These are phyloP conservation scores for Leccinum incarnatum DNA, from an alignment of 768 basidiomycete species.

Conservation along the genomic window DNA sequence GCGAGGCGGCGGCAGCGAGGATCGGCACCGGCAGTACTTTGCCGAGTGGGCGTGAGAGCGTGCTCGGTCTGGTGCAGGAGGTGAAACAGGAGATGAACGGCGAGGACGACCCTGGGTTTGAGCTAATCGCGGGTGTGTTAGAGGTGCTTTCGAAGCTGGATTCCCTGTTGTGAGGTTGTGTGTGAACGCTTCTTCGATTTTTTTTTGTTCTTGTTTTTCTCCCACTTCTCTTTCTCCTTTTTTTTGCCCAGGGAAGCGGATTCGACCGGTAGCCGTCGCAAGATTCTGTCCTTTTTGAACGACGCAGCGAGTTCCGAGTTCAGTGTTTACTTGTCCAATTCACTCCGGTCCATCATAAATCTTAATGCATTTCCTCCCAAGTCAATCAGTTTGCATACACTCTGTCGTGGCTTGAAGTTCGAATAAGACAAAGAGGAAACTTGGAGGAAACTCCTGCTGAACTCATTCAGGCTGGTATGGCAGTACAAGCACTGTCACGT, in stretches of 20 bases:
- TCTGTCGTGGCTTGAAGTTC: not conserved
- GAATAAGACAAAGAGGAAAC: not conserved
- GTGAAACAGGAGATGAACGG: slow-evolving; percentile 68
- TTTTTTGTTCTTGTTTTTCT: not conserved
- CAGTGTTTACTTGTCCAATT: not conserved
- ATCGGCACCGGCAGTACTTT: slow-evolving; percentile 56
- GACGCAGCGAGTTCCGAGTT: not conserved
- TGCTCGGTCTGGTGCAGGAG: slow-evolving; percentile 72
- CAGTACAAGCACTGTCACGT: too few species aligned
- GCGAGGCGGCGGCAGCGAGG: slow-evolving; percentile 30
- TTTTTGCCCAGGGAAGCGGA: not conserved
- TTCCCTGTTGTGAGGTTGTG: slow-evolving; percentile 40
- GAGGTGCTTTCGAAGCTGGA: slow-evolving; percentile 94
- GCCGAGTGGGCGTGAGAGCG: slow-evolving; percentile 57
- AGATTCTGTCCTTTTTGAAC: not conserved
- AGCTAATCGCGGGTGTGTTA: slow-evolving; percentile 88
- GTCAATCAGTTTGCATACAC: not conserved
- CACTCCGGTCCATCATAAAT: not conserved
- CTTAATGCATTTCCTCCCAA: not conserved
- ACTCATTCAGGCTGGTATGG: too few species aligned
- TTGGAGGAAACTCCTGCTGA: too few species aligned
- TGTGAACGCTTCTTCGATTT: slow-evolving; percentile 5
- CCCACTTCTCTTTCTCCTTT: not conserved
- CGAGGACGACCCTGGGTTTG: slow-evolving; percentile 83
- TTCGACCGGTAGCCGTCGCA: not conserved